Evolutionary conservation across 202 grass and related monocot species (phyloP), one percentile per base, ranked within the genome.

Genomic region (Hordeum pubiflorum): DNA sequence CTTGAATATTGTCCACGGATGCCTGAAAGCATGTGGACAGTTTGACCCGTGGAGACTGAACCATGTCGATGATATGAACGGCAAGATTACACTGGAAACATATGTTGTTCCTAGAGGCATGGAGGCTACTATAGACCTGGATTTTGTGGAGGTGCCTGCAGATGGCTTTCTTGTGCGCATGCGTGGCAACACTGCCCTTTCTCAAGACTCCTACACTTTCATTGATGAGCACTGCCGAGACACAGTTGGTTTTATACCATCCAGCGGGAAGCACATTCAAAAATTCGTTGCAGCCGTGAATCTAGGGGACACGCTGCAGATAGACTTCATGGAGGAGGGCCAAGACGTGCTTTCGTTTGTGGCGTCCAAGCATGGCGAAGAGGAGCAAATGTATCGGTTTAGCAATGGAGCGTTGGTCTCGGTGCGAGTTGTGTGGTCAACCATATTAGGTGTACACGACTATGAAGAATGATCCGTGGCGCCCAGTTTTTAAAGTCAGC

Each of bases 121-220:
- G 40, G 69, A 73, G 69, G 69, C 44, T 1, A 73, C 44, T 26
- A 73, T 73, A 32, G 66, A 73, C 12, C 69, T 73, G 40, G 69
- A 73, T 73, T 73, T 73, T 17, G 8, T 73, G 9, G 69, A 73
- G 31, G 69, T 73, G 69, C 69, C 69, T 2, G 15, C 14, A 33
- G 69, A 26, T 1, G 69, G 69, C 13, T 54, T 73, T 11, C 26
- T 32, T 13, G 43, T 73, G 4, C 26, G 8, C 4, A 54, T 73
- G 69, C 15, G 44, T 52, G 43, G 69, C 23, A 32, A 9, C 24
- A 52, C 69, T 9, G 69, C 18, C 69, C 41, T 50, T 24, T 72
- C 41, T 13, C 12, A 15, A 6, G 4, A 8, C 18, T n/a, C 41
- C 43, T 72, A 72, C 43, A 32, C 23, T 22, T 72, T 72, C 69